Base-by-base conservation (phyloP, 768 basidiomycete species). In the Tulasnella sp. region DNA sequence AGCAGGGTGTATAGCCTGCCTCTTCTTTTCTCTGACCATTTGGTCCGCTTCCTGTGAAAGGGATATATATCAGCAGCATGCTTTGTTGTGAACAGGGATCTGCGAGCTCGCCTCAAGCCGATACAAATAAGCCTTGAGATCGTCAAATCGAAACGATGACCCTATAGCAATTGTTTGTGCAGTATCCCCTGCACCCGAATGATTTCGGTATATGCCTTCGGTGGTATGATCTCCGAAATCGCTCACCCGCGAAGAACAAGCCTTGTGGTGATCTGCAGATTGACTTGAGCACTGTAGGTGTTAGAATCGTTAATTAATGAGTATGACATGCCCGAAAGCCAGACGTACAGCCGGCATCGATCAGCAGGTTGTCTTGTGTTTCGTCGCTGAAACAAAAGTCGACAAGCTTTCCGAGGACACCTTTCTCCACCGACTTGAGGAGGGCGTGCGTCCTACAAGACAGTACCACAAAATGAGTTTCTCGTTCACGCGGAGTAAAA, bases 101-200 rank as follows among this genome's bases (percentile, higher is more conserved):
- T 34, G 19, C n/a, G 3, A 9, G 31, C 53, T 21, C 49, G 83
- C 85, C 71, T 87, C 84, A 0, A 80, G 67, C 44, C 81, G 74
- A 58, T 76, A 79, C 25, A 85, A 62, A 62, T 84, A 85, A 1
- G 85, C 78, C 66, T 82, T 86, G 51, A 88, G 66, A 45, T 86
- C 83, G 53, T 83, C 72, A 66, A 88, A 88, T 5, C 80, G 72
- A 63, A 88, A 88, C 0, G 83, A 77, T 61, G 81, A 84, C 1
- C 85, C 86, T 0, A 78, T 76, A 0, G 83, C 80, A 38, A 88
- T 87, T 0, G 85, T 84, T 63, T 88, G 86, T 0, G 86, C 84
- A 0, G 86, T 87, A 65, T 88, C 86, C 0, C 87, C 34, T 38
- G 5, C 15, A 38, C 34, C n/a, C n/a, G 15, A 15, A 38, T 38